These are phyloP conservation scores for Diaporthe aspalathi DNA, from an alignment of 2,329 filamentous ascomycete species.

Conservation along the genomic window DNA sequence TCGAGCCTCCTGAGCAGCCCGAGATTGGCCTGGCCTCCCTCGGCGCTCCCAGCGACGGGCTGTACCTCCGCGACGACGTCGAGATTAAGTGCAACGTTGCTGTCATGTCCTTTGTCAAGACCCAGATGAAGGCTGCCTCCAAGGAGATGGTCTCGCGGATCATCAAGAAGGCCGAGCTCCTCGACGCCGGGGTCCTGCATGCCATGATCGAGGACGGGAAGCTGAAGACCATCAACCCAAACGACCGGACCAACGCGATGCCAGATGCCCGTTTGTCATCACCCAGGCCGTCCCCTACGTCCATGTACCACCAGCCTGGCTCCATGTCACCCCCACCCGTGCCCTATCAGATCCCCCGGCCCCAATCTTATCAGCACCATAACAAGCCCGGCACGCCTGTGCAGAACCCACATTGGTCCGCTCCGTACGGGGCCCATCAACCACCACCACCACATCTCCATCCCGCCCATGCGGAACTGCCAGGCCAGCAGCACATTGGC, in stretches of 20 bases:
- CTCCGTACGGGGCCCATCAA: slow-evolving; percentile 40
- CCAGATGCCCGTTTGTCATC: neutral
- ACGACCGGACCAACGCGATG: slow-evolving; percentile 56
- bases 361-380: slow-evolving; percentile 49
- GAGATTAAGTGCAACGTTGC: slow-evolving; percentile 77
- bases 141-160: slow-evolving; percentile 76
- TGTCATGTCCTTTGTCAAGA: slow-evolving; percentile 73
- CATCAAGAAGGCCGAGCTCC: slow-evolving; percentile 77
- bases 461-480: slow-evolving; percentile 53
- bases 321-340: slow-evolving; percentile 28
- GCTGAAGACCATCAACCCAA: slow-evolving; percentile 68
- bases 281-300: slow-evolving; percentile 17
- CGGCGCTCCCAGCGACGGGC: slow-evolving; percentile 70
- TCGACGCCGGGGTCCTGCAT: slow-evolving; percentile 73
- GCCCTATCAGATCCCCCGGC: slow-evolving; percentile 56
- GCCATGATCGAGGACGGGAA: slow-evolving; percentile 76
- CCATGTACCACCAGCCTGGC: slow-evolving; percentile 22
- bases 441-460: slow-evolving; percentile 46
- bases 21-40: slow-evolving; percentile 71
- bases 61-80: slow-evolving; percentile 77
- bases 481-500: slow-evolving; percentile 41
- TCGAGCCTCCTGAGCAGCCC: slow-evolving; percentile 69
- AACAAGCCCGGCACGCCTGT: slow-evolving; percentile 49
- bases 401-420: slow-evolving; percentile 42
- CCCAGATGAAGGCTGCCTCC: slow-evolving; percentile 73